These are phyloP conservation scores for Hammondia hammondi DNA, from an alignment of 169 alveolate genomes.

Conservation along the genomic window DNA sequence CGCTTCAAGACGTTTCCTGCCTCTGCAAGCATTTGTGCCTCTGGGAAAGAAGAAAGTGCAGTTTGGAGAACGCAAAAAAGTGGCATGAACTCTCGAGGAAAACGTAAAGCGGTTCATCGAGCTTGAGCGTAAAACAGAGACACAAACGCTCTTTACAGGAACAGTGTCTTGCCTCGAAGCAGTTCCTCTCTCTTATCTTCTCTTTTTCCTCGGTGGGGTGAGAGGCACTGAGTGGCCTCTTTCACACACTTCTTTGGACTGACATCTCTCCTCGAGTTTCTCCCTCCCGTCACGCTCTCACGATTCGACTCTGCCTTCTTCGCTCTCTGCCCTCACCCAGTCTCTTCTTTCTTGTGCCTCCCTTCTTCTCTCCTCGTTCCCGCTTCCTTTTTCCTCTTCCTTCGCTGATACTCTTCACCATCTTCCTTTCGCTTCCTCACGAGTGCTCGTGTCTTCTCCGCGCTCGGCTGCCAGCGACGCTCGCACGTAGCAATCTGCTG, in stretches of 20 bases:
- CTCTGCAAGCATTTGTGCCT: constrained; percentile 33
- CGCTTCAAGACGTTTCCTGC: constrained; percentile 55
- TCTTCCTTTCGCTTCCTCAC: not conserved
- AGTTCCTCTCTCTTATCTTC: no score
- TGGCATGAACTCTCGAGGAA: not conserved
- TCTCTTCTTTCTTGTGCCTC: not conserved
- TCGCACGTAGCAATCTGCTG: constrained; percentile 37
- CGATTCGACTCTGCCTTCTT: not conserved
- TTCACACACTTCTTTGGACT: not conserved
- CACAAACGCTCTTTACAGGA: not conserved
- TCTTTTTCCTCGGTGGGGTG: not conserved
- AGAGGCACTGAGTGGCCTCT: not conserved
- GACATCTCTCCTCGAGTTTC: not conserved
- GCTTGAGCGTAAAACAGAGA: not conserved
- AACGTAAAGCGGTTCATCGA: not conserved
- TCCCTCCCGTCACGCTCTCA: not conserved
- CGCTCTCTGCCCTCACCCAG: not conserved
- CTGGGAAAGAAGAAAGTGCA: not conserved
- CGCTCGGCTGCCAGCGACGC: constrained; percentile 46
- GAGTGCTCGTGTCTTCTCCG: constrained; percentile 12
- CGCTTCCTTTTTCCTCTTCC: not conserved
- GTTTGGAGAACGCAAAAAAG: not conserved
- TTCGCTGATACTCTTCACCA: not conserved
- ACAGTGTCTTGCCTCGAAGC: no score
- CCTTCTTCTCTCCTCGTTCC: not conserved